phyloP scores from a whole-genome alignment of 2,329 filamentous ascomycete genomes.

The Pseudocercospora pini-densiflorae region DNA sequence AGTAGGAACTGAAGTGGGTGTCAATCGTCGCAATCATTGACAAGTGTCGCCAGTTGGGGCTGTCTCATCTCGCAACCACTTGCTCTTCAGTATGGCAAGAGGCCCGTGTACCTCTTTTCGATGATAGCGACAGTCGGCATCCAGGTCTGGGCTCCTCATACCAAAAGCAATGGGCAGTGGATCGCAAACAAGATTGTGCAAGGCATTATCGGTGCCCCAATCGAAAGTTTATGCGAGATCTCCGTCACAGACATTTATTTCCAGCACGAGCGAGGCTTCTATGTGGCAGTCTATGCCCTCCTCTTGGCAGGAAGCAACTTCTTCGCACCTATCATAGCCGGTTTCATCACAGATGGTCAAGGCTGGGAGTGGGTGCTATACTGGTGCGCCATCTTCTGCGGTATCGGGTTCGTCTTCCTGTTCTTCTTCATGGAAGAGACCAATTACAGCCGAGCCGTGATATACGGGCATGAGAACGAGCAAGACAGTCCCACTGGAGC shows the following conservation, averaged over 20 bases:
- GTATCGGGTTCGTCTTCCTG: constrained; percentile 54
- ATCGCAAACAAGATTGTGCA: constrained; percentile 51
- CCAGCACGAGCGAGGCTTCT: constrained; percentile 37
- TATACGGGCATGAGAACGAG: constrained; percentile 9
- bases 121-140: constrained; percentile 47
- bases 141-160: constrained; percentile 52
- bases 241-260: constrained; percentile 39
- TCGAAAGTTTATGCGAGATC: constrained; percentile 53
- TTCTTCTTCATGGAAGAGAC: constrained; percentile 67
- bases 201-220: constrained; percentile 55
- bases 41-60: constrained; percentile 40
- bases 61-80: constrained; percentile 59
- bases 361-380: constrained; percentile 56
- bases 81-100: constrained; percentile 57
- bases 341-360: constrained; percentile 54
- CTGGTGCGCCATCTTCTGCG: constrained; percentile 57
- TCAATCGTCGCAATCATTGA: no score
- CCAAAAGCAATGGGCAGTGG: constrained; percentile 53
- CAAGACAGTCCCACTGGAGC: background rate
- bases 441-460: constrained; percentile 48
- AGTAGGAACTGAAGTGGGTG: no score
- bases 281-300: constrained; percentile 36
- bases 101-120: constrained; percentile 54
- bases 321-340: constrained; percentile 51
- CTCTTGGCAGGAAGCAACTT: constrained; percentile 33